A percentile compares a stretch with the other conserved stretches of the same genome.
These are phyloP conservation scores for Colletotrichum paranaense DNA, from an alignment of 2,329 filamentous ascomycete genomes.

Conservation along the genomic window DNA sequence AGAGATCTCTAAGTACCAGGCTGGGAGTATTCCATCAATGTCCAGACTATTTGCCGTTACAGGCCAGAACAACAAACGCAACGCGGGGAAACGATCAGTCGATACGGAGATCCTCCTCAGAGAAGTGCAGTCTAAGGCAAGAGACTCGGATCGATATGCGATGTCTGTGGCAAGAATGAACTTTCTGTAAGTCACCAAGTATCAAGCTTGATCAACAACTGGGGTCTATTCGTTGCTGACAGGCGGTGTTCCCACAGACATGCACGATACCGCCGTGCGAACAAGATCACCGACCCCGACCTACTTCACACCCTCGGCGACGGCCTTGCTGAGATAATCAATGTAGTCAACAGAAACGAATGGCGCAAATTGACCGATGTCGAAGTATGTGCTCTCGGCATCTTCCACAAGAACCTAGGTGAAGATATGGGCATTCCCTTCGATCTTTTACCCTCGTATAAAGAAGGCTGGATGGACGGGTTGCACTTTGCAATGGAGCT, in stretches of 20 bases:
- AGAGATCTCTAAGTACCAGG: constrained; percentile 28
- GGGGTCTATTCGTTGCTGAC: not conserved
- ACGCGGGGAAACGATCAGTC: constrained; percentile 61
- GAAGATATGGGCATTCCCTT: constrained; percentile 66
- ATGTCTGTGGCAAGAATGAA: constrained; percentile 72
- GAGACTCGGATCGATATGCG: constrained; percentile 54
- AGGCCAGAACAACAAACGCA: constrained; percentile 55
- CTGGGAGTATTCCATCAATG: constrained; percentile 66
- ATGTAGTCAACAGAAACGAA: constrained; percentile 65
- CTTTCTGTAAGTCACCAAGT: constrained; percentile 53
- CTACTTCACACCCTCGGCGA: constrained; percentile 73
- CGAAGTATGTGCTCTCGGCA: constrained; percentile 66
- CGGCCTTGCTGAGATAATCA: constrained; percentile 65
- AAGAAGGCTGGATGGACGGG: constrained; percentile 58
- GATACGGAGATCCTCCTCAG: constrained; percentile 62
- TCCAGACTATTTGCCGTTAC: constrained; percentile 61
- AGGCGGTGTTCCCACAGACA: constrained; percentile 47
- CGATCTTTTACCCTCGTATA: constrained; percentile 51
- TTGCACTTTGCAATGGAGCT: constrained; percentile 64
- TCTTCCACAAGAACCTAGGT: constrained; percentile 68
- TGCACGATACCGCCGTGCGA: constrained; percentile 64
- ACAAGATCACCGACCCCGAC: constrained; percentile 71
- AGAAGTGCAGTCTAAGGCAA: constrained; percentile 57
- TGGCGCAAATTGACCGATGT: constrained; percentile 67
- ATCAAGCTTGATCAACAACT: not conserved